phyloP scores from a whole-genome alignment of 2,329 filamentous ascomycete genomes.

The Alternaria alternata region DNA sequence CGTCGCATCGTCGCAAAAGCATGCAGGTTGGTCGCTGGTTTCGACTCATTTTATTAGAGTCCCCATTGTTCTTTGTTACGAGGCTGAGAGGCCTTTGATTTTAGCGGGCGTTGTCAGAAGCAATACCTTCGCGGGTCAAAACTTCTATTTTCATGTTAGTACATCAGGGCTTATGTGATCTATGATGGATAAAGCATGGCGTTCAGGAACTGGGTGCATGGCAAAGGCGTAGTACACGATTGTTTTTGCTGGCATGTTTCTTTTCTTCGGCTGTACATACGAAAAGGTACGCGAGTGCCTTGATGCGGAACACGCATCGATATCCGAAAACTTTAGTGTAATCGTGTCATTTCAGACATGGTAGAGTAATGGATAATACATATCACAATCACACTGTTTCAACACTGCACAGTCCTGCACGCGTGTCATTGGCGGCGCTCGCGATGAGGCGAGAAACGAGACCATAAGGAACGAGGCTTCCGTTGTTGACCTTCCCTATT shows the following conservation, averaged over 20 bases:
- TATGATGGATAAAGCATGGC: constrained; percentile 24
- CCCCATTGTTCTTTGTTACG: constrained; percentile 17
- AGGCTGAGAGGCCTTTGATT: constrained; percentile 9
- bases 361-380: constrained; percentile 14
- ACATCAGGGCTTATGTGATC: constrained; percentile 28
- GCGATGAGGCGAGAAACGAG: constrained; percentile 5
- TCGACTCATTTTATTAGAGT: constrained; percentile 13
- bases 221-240: constrained; percentile 24
- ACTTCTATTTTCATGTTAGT: constrained; percentile 32
- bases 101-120: constrained; percentile 40
- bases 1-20: not conserved
- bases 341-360: constrained; percentile 10
- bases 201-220: constrained; percentile 33
- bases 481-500: constrained; percentile 4
- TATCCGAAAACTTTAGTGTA: constrained; percentile 19
- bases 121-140: constrained; percentile 40
- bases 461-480: not conserved
- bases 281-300: constrained; percentile 11
- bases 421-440: constrained; percentile 3
- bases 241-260: constrained; percentile 19
- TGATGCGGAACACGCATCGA: constrained; percentile 9
- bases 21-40: not conserved
- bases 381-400: constrained; percentile 6
- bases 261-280: constrained; percentile 16
- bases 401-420: not conserved